Evolutionary conservation across 148 eudicot species (phyloP).

Genomic region (Dysphania ambrosioides): DNA sequence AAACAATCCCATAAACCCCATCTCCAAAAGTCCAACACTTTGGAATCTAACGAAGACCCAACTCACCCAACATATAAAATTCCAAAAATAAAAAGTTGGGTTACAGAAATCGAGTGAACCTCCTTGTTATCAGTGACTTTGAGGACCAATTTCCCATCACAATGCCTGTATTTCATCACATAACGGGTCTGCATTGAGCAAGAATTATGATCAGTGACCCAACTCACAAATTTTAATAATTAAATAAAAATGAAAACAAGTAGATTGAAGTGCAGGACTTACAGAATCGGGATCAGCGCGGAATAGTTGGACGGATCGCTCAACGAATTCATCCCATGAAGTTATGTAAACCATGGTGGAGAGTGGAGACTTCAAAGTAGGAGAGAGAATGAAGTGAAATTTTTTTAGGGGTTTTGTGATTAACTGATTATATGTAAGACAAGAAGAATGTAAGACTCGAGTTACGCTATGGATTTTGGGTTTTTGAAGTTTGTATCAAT

Average conservation of each 20-base stretch:
- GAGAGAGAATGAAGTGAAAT: slow-evolving; percentile 11
- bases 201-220: not conserved
- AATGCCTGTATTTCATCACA: slow-evolving; percentile 77
- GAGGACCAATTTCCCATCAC: slow-evolving; percentile 89
- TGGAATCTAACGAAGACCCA: too few relatives aligned
- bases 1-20: not conserved
- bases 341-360: slow-evolving; percentile 40
- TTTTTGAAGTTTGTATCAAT: too few relatives aligned
- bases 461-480: too few relatives aligned
- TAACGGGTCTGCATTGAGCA: slow-evolving; percentile 57
- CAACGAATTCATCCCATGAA: slow-evolving; percentile 82
- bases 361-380: too few relatives aligned
- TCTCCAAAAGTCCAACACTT: not conserved
- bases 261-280: too few relatives aligned
- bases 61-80: not conserved
- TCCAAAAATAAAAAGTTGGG: not conserved
- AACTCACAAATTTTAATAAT: not conserved
- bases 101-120: slow-evolving; percentile 34
- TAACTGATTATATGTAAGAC: too few relatives aligned
- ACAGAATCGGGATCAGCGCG: slow-evolving; percentile 70
- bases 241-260: not conserved
- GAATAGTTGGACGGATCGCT: slow-evolving; percentile 64
- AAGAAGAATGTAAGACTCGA: too few relatives aligned
- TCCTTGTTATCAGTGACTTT: slow-evolving; percentile 86
- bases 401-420: not conserved